phyloP scores from a whole-genome alignment of 148 eudicot genomes.

The Chenopodium formosanum region DNA sequence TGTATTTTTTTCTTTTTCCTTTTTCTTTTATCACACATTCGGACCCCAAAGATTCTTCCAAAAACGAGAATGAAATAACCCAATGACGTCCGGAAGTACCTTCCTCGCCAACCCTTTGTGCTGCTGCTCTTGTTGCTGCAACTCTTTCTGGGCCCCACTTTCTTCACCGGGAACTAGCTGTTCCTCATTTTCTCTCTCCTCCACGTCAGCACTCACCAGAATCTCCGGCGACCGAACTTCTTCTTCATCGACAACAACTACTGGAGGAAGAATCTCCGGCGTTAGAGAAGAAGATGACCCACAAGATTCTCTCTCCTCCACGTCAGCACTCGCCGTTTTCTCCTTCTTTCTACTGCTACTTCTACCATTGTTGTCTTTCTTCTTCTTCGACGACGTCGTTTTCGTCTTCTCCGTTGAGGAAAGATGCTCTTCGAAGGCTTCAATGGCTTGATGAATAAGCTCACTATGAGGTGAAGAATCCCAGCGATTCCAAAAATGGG shows the following conservation, averaged over 20 bases:
- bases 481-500: slow-evolving; percentile 66
- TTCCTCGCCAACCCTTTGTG: slow-evolving; percentile 68
- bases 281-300: no score
- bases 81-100: slow-evolving; percentile 80
- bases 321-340: neutral
- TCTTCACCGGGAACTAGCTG: slow-evolving; percentile 7
- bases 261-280: neutral
- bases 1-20: neutral
- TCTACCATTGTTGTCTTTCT: slow-evolving; percentile 13
- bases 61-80: slow-evolving; percentile 69
- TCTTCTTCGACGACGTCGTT: neutral
- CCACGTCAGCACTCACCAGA: slow-evolving; percentile 13
- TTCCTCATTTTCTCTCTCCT: slow-evolving; percentile 13
- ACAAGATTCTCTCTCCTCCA: neutral
- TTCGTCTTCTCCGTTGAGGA: slow-evolving; percentile 28
- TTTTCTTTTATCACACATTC: slow-evolving; percentile 34
- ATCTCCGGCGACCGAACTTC: slow-evolving; percentile 17
- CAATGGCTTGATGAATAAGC: slow-evolving; percentile 73
- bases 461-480: slow-evolving; percentile 60
- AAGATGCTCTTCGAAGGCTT: slow-evolving; percentile 63
- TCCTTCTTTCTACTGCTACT: slow-evolving; percentile 24
- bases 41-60: slow-evolving; percentile 84
- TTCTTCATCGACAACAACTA: neutral
- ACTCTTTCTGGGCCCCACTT: slow-evolving; percentile 9
- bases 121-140: slow-evolving; percentile 19